Percentiles rank a stretch among this genome's conserved stretches.
Evolutionary conservation across 2,329 filamentous ascomycete species (phyloP).

Genomic region (Trichophyton rubrum): DNA sequence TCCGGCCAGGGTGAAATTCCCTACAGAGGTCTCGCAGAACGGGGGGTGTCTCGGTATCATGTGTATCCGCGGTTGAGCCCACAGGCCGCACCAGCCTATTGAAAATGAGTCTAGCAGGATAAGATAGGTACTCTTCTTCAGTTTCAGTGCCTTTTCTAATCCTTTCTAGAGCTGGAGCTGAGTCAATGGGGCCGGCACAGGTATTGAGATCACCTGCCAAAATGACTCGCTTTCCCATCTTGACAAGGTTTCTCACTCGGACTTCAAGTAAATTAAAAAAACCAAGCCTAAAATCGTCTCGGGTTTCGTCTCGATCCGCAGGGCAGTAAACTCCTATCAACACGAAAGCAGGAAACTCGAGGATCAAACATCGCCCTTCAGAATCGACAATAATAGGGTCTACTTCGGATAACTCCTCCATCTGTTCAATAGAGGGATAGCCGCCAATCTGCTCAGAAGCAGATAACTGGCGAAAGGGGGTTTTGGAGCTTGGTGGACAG

Average conservation of each 20-base stretch:
- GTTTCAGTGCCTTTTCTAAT: slow-evolving; percentile 58
- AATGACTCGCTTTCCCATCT: slow-evolving; percentile 71
- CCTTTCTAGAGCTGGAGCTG: slow-evolving; percentile 58
- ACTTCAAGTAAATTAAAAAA: slow-evolving; percentile 72
- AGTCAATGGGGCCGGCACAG: slow-evolving; percentile 55
- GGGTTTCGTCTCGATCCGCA: slow-evolving; percentile 70
- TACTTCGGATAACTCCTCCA: slow-evolving; percentile 43
- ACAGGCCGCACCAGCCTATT: slow-evolving; percentile 74
- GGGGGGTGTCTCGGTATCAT: slow-evolving; percentile 55
- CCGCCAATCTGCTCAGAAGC: slow-evolving; percentile 69
- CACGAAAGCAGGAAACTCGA: slow-evolving; percentile 93
- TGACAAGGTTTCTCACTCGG: slow-evolving; percentile 69
- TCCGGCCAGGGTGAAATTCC: slow-evolving; percentile 62
- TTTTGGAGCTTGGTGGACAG: slow-evolving; percentile 57
- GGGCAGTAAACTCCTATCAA: slow-evolving; percentile 87
- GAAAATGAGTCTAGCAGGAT: slow-evolving; percentile 62
- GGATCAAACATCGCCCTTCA: slow-evolving; percentile 78
- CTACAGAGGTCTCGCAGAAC: slow-evolving; percentile 76
- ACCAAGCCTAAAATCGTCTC: slow-evolving; percentile 67
- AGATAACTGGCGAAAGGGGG: slow-evolving; percentile 62
- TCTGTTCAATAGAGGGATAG: slow-evolving; percentile 61
- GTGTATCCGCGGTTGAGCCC: slow-evolving; percentile 52
- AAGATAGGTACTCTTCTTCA: slow-evolving; percentile 58
- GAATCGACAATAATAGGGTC: slow-evolving; percentile 68
- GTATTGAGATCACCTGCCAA: slow-evolving; percentile 86